Base-by-base conservation (phyloP, 1,284 basidiomycete genomes). In the Violaceomyces palustris region DNA sequence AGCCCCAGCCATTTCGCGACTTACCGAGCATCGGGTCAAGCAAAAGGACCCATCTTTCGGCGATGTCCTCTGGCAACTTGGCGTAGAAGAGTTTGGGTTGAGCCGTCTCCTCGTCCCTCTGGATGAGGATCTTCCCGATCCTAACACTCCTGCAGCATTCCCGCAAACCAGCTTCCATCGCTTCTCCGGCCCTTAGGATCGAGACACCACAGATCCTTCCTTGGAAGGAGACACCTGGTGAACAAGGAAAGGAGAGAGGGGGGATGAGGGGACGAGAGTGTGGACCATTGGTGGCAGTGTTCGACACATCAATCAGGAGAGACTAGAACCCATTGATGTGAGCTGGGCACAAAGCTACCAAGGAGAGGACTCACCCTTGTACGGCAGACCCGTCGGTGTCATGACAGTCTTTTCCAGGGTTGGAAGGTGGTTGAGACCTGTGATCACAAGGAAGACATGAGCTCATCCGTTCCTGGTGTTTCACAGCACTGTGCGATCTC, bases 351-450 rank as follows among this genome's bases (percentile, higher is more conserved):
- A n/a, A n/a, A 17, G n/a, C 12, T 42, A n/a, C 15, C 32, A 15
- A 9, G 6, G 24, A 11, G 37, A 14, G 17, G 9, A 37, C 35
- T 38, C 40, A 19, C 41, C 39, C 1, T 42, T 39, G 42, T 88
- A 87, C 28, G 86, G 82, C 12, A 91, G 76, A 22, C 96, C 90
- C 0, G 69, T 72, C 1, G 69, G 69, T 9, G 69, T 71, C 41
- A 45, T 46, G 12, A 72, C 67, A 1, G 45, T 69, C 26, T 60
- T 49, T 3, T 61, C 60, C 9, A 64, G 37, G 3, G 64, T 67
- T 1, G 93, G 93, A 7, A 98, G 79, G 75, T 97, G 90, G 75
- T 98, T 97, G 48, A 97, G 77, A n/a, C 92, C 88, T 78, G 86
- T 12, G 9, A 14, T 14, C 25, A 25, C 11, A 12, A 11, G 34